phyloP scores from a whole-genome alignment of 2,329 filamentous ascomycete genomes.

The Cytospora mali region DNA sequence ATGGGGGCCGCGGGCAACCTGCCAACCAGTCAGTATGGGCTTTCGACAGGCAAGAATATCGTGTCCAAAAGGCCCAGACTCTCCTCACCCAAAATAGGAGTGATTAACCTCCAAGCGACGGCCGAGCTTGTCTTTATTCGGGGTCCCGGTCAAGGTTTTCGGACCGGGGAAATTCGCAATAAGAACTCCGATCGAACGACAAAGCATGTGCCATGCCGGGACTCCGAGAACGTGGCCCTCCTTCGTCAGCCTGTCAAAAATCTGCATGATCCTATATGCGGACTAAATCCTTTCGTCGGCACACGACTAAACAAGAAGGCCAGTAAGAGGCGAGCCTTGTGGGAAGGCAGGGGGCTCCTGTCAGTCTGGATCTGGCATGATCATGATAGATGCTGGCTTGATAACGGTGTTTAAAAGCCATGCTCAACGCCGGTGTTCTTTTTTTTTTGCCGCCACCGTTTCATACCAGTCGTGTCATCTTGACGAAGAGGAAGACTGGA shows the following conservation, averaged over 20 bases:
- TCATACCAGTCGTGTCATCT: constrained; percentile 1
- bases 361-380: constrained; percentile 7
- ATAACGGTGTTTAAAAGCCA: constrained; percentile 15
- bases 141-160: constrained; percentile 5
- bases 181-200: constrained; percentile 4
- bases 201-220: constrained; percentile 4
- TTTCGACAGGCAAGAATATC: constrained; percentile 2
- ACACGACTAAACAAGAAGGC: not conserved
- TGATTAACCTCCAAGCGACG: not conserved
- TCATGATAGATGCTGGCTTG: constrained; percentile 21
- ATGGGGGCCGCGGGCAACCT: constrained; percentile 19
- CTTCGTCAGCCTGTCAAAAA: not conserved
- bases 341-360: constrained; percentile 21
- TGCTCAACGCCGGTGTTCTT: constrained; percentile 12
- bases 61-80: constrained; percentile 18
- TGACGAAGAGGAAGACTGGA: constrained; percentile 3
- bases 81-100: constrained; percentile 2
- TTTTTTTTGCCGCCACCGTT: constrained; percentile 14
- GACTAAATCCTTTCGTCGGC: not conserved
- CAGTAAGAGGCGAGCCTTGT: constrained; percentile 18
- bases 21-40: not conserved
- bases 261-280: constrained; percentile 12
- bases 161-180: constrained; percentile 8
- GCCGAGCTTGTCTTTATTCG: constrained; percentile 10
- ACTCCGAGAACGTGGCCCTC: not conserved